Percentiles rank a stretch among this genome's conserved stretches.
Evolutionary conservation across 176 grass and related monocot genomes (phyloP).

Genomic region (Triticum urartu): DNA sequence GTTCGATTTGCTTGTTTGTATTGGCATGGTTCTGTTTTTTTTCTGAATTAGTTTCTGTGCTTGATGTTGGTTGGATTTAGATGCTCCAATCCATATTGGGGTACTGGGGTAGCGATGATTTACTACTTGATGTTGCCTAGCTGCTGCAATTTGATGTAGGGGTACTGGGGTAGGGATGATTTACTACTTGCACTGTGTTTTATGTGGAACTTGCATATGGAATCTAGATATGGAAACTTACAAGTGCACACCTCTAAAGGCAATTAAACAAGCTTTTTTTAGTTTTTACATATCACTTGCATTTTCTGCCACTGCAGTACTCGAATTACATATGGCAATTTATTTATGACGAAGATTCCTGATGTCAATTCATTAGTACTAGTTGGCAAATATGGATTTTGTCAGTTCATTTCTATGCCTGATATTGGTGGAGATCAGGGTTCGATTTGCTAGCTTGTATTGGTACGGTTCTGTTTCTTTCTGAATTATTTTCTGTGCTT

Average conservation of each 20-base stretch:
- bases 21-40: neutral
- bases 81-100: neutral
- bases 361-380: neutral
- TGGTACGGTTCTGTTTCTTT: neutral
- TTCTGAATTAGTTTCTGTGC: neutral
- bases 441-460: neutral
- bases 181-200: too few species aligned
- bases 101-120: too few species aligned
- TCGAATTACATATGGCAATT: neutral
- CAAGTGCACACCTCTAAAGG: neutral
- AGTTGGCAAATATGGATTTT: neutral
- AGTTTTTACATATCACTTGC: neutral
- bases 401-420: neutral
- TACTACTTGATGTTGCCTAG: too few species aligned
- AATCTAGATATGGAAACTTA: neutral
- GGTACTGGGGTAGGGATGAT: too few species aligned
- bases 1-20: neutral
- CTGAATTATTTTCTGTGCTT: neutral
- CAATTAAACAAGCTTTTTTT: neutral
- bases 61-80: neutral
- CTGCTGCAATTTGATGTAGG: too few species aligned
- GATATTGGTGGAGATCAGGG: neutral
- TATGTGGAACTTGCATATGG: too few species aligned
- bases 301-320: neutral
- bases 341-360: neutral